phyloP scores from a whole-genome alignment of 768 basidiomycete genomes.

The Podaxis sp. region DNA sequence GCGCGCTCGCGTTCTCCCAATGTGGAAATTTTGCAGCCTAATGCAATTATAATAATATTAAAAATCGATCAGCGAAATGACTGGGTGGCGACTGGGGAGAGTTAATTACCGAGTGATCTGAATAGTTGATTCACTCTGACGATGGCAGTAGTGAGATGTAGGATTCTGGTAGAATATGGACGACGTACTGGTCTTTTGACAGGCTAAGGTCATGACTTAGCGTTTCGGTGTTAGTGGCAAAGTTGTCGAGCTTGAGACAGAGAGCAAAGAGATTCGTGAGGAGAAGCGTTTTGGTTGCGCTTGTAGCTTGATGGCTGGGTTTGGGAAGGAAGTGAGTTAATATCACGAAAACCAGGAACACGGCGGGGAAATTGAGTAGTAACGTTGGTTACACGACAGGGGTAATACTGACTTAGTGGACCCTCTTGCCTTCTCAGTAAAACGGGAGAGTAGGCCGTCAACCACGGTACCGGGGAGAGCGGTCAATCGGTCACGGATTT shows the following conservation, averaged over 20 bases:
- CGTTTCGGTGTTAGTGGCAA: conserved; percentile 61
- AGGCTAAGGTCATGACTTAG: conserved; percentile 78
- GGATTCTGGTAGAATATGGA: not conserved
- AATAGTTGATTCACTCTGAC: conserved; percentile 62
- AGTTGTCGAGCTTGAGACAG: conserved; percentile 77
- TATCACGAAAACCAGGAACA: not conserved
- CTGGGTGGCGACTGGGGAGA: not conserved
- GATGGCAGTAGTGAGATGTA: conserved; percentile 7
- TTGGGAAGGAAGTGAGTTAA: not conserved
- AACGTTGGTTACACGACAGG: conserved; percentile 2
- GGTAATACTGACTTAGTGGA: conserved; percentile 53
- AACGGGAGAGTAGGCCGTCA: conserved; percentile 74
- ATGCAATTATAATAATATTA: not conserved
- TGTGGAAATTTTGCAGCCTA: conserved; percentile 72
- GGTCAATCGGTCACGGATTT: conserved; percentile 54
- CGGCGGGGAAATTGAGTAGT: not conserved
- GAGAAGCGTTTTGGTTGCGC: conserved; percentile 67
- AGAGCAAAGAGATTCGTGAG: conserved; percentile 80
- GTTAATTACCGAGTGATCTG: conserved; percentile 61
- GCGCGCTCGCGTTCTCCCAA: conserved; percentile 63
- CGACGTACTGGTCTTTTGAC: conserved; percentile 58
- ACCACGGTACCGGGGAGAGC: conserved; percentile 61
- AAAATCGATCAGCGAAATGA: conserved; percentile 39
- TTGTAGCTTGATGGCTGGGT: conserved; percentile 54
- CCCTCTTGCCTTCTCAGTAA: conserved; percentile 73